A percentile compares a stretch with the other conserved stretches of the same genome.
Evolutionary conservation across 495 filamentous ascomycete genomes (phyloP).

Genomic region (Xylaria castorea): DNA sequence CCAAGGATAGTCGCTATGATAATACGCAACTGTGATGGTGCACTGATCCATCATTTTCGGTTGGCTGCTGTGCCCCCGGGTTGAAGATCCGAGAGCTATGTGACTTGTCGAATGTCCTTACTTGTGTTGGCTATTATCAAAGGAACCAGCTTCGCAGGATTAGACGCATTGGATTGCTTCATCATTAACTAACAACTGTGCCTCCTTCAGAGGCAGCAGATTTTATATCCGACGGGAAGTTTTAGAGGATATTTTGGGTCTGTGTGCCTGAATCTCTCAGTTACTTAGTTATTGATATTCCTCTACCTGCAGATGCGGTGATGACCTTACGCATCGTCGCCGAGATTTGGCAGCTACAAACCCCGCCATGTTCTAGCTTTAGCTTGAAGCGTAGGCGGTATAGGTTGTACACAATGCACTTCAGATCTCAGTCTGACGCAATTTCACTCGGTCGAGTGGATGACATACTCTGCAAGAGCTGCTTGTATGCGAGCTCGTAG

Average conservation of each 20-base stretch:
- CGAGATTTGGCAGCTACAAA: not conserved
- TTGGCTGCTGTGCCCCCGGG: not conserved
- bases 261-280: slow-evolving; percentile 16
- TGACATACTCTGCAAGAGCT: slow-evolving; percentile 26
- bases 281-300: slow-evolving; percentile 4
- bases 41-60: not conserved
- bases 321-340: slow-evolving; percentile 2
- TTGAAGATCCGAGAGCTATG: not conserved
- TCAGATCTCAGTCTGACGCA: slow-evolving; percentile 33
- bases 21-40: not conserved
- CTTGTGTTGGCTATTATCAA: not conserved
- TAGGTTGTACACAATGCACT: slow-evolving; percentile 21
- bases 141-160: slow-evolving; percentile 24
- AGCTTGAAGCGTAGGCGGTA: not conserved
- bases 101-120: not conserved
- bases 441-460: slow-evolving; percentile 33
- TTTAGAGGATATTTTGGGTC: slow-evolving; percentile 10
- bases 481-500: slow-evolving; percentile 27
- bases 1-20: not conserved
- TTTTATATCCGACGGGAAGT: slow-evolving; percentile 28
- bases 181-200: slow-evolving; percentile 23
- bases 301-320: not conserved
- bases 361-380: not conserved
- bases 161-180: slow-evolving; percentile 31
- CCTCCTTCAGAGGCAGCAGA: slow-evolving; percentile 21